These are phyloP conservation scores for Glebionis coronaria DNA, from an alignment of 129 eudicot genomes.

Conservation along the genomic window DNA sequence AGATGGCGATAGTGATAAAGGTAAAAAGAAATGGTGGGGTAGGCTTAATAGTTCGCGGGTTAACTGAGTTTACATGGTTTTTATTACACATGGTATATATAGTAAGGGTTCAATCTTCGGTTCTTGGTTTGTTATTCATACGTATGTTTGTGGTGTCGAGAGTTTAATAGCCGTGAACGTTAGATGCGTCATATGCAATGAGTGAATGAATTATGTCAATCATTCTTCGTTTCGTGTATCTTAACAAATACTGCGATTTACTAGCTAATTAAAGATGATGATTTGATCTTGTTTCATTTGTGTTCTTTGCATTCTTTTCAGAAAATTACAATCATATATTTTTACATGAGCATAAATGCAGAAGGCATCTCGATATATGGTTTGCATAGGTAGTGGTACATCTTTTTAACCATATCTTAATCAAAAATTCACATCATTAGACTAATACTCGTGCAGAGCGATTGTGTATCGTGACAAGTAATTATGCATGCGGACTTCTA, in stretches of 20 bases:
- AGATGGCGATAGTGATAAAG: conserved; percentile 53
- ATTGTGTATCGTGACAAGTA: too few relatives aligned
- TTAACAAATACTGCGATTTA: background rate
- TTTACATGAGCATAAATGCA: too few relatives aligned
- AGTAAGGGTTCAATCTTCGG: conserved; percentile 6
- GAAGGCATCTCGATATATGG: too few relatives aligned
- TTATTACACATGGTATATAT: conserved; percentile 16
- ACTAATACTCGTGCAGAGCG: too few relatives aligned
- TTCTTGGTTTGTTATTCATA: conserved; percentile 21
- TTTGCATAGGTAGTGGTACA: too few relatives aligned
- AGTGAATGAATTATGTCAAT: conserved; percentile 21
- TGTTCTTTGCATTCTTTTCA: too few relatives aligned
- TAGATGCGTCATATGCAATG: background rate
- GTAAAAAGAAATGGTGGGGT: conserved; percentile 90
- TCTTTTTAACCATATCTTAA: too few relatives aligned
- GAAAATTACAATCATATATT: too few relatives aligned
- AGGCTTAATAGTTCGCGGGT: conserved; percentile 74
- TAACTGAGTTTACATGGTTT: conserved; percentile 25
- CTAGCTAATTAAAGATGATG: conserved; percentile 9
- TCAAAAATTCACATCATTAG: too few relatives aligned
- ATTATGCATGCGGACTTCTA: too few relatives aligned
- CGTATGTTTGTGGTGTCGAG: conserved; percentile 13
- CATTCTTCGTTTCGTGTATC: conserved; percentile 17
- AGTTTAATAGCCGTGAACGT: conserved; percentile 5
- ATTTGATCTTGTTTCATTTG: conserved; percentile 6